Evolutionary conservation across 176 grass and related monocot genomes (phyloP), one percentile per base, ranked within the genome.

Genomic region (Lolium rigidum): DNA sequence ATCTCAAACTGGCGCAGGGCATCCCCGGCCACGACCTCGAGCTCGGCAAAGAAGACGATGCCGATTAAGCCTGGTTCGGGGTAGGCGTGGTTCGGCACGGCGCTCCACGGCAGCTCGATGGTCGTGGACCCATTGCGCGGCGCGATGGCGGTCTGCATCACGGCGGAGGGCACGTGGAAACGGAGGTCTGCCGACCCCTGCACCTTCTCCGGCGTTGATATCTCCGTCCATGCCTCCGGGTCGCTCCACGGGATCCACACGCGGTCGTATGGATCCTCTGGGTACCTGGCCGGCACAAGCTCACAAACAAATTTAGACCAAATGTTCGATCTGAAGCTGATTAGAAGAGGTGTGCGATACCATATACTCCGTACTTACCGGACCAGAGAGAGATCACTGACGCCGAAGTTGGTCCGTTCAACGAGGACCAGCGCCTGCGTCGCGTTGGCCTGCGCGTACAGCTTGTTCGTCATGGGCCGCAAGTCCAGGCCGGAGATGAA

Each of bases 31-130:
- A 86, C 51, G 49, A 48, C 8, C 76, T 88, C 26, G 18, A 80
- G 22, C 60, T 91, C 90, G n/a, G 48, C 25, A 48, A 88, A 85
- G 77, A 76, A 63, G 17, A 88, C 22, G 48, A 72, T 80, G 46
- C 11, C 48, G 63, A 68, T 74, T 20, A 24, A 84, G 14, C 25
- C 49, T 17, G 74, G 80, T 20, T 1, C 21, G 0, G 55, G 55
- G 18, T 57, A 57, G 55, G 55, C 55, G n/a, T 61, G n/a, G 58
- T 55, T 55, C 15, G 52, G 52, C 52, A 17, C 15, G 52, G 52
- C 52, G 52, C 4, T 12, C 52, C 52, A 55, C 15, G 15, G 15
- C 4, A 55, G 13, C 52, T 18, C 15, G 15, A 55, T 55, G 52
- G 52, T 55, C 11, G 0, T 15, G 15, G 52, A 55, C 15, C 15